Percentiles rank a stretch among this genome's conserved stretches.
Evolutionary conservation across 257 asterid genomes (phyloP).

Genomic region (Echium plantagineum): DNA sequence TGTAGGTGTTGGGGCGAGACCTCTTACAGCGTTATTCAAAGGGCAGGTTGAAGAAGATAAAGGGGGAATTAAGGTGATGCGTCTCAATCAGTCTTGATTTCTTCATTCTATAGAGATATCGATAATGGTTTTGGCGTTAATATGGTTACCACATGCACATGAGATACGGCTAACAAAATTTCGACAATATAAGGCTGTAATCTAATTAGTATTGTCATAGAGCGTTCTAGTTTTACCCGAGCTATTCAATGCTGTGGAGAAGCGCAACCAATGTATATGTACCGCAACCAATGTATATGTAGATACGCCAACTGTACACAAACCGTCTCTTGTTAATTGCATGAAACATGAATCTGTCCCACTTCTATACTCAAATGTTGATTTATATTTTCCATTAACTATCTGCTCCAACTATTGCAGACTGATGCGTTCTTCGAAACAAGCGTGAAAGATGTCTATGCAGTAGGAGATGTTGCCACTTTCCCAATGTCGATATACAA

Average conservation of each 20-base stretch:
- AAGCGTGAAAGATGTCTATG: constrained; percentile 54
- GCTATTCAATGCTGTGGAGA: too few species aligned
- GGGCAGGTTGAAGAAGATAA: constrained; percentile 92
- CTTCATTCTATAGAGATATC: neutral
- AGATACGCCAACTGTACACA: too few species aligned
- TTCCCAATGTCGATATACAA: constrained; percentile 66
- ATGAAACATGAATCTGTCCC: too few species aligned
- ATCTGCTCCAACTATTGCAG: constrained; percentile 29
- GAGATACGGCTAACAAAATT: neutral
- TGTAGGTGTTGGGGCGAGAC: constrained; percentile 91
- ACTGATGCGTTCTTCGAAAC: constrained; percentile 72
- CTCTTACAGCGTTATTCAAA: constrained; percentile 56
- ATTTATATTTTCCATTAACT: too few species aligned
- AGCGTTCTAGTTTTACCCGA: too few species aligned
- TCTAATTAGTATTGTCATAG: neutral
- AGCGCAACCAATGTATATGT: too few species aligned
- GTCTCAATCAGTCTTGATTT: neutral
- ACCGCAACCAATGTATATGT: too few species aligned
- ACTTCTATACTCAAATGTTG: too few species aligned
- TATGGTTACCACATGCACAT: neutral
- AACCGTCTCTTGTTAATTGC: too few species aligned
- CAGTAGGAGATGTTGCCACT: constrained; percentile 84
- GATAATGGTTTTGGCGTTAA: neutral
- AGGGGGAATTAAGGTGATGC: constrained; percentile 87
- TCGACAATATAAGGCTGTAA: neutral